Evolutionary conservation across 2,329 filamentous ascomycete species (phyloP).

Genomic region (Scleromitrula shiraiana): DNA sequence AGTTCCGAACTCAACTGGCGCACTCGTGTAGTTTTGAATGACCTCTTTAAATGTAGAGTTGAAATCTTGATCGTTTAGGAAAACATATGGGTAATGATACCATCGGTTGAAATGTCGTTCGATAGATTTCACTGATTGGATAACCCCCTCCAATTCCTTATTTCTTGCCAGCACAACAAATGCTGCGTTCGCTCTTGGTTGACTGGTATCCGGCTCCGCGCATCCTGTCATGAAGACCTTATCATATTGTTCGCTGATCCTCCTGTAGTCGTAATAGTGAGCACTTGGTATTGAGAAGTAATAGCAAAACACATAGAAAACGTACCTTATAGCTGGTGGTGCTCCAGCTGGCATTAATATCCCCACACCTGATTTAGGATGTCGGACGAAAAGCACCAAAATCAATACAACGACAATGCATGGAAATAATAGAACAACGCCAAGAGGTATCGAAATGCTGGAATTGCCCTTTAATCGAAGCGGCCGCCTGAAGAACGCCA

Average conservation of each 20-base stretch:
- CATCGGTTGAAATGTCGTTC: slow-evolving; percentile 98
- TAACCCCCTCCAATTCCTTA: slow-evolving; percentile 90
- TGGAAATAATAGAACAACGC: slow-evolving; percentile 87
- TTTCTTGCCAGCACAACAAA: slow-evolving; percentile 95
- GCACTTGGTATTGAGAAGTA: background rate
- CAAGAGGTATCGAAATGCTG: slow-evolving; percentile 83
- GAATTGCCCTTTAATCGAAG: slow-evolving; percentile 88
- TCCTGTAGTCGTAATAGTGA: slow-evolving; percentile 43
- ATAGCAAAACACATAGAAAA: background rate
- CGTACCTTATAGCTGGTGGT: slow-evolving; percentile 80
- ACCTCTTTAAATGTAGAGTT: slow-evolving; percentile 87
- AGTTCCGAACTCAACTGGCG: slow-evolving; percentile 83
- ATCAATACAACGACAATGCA: slow-evolving; percentile 87
- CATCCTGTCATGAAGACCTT: slow-evolving; percentile 94
- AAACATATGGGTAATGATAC: slow-evolving; percentile 98
- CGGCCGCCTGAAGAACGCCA: slow-evolving; percentile 79
- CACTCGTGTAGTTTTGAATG: slow-evolving; percentile 83
- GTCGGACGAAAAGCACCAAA: slow-evolving; percentile 78
- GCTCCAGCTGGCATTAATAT: slow-evolving; percentile 83
- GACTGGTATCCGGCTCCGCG: slow-evolving; percentile 67
- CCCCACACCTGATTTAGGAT: slow-evolving; percentile 73
- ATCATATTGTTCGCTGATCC: slow-evolving; percentile 95
- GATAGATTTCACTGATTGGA: slow-evolving; percentile 95
- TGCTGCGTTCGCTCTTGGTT: slow-evolving; percentile 82
- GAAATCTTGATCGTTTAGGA: slow-evolving; percentile 96